These are phyloP conservation scores for Xylaria castorea DNA, from an alignment of 495 filamentous ascomycete species.

Conservation along the genomic window DNA sequence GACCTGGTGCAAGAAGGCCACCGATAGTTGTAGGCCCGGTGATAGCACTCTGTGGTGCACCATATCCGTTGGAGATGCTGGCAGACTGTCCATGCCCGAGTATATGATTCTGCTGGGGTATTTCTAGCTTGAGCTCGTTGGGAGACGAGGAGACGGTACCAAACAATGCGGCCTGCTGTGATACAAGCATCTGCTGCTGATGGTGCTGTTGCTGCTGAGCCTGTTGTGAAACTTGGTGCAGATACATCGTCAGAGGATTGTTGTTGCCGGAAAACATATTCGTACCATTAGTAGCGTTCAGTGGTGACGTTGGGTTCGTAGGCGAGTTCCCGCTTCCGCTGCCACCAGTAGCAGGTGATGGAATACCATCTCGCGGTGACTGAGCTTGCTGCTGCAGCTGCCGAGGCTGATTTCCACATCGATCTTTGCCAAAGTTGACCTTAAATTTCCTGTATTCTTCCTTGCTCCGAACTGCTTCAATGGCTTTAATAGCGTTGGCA, in stretches of 20 bases:
- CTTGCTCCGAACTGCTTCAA: slow-evolving; percentile 90
- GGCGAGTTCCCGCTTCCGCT: slow-evolving; percentile 64
- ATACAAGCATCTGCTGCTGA: slow-evolving; percentile 65
- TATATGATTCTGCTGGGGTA: slow-evolving; percentile 59
- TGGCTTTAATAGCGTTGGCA: slow-evolving; percentile 98
- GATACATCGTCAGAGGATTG: slow-evolving; percentile 95
- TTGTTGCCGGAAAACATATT: slow-evolving; percentile 78
- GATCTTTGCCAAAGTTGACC: slow-evolving; percentile 99
- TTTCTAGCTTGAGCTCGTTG: slow-evolving; percentile 60
- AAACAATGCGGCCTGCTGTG: slow-evolving; percentile 67
- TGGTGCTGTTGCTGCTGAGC: slow-evolving; percentile 78
- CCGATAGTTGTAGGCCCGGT: slow-evolving; percentile 72
- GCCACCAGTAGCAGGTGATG: slow-evolving; percentile 70
- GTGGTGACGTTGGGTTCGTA: slow-evolving; percentile 46
- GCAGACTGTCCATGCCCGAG: slow-evolving; percentile 66
- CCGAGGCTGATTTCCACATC: slow-evolving; percentile 93
- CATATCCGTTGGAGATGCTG: slow-evolving; percentile 65
- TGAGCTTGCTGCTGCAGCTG: slow-evolving; percentile 72
- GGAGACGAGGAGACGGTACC: slow-evolving; percentile 63
- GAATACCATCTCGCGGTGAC: slow-evolving; percentile 68
- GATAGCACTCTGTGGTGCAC: slow-evolving; percentile 56
- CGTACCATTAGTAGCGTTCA: slow-evolving; percentile 47
- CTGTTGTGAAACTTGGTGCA: slow-evolving; percentile 83
- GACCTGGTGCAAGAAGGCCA: slow-evolving; percentile 75
- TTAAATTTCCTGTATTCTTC: slow-evolving; percentile 99